Conservation (phyloP, 2,329 filamentous ascomycete species). For the Claviceps arundinis region DNA sequence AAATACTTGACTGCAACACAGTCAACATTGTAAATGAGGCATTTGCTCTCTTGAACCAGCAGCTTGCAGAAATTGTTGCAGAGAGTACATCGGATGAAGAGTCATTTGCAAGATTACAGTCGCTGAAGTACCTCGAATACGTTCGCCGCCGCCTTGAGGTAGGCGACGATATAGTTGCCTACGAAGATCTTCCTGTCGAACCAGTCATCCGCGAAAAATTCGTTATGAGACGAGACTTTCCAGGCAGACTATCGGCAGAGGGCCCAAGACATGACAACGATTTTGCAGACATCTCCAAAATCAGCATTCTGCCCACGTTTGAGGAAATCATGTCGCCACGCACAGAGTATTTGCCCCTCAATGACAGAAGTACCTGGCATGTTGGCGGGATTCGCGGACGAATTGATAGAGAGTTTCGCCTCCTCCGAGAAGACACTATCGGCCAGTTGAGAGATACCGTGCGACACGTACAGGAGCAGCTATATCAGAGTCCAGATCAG, state of each 20-base stretch:
- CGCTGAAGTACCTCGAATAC: conserved; percentile 18
- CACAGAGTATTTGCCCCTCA: conserved; percentile 30
- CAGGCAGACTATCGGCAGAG: conserved; percentile 18
- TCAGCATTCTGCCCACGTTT: conserved; percentile 35
- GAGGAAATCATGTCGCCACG: conserved; percentile 30
- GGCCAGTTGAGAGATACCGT: conserved; percentile 38
- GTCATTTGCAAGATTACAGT: conserved; percentile 16
- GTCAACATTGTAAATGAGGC: conserved; percentile 17
- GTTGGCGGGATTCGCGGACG: conserved; percentile 29
- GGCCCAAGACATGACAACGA: conserved; percentile 37
- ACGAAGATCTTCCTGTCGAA: conserved; percentile 8
- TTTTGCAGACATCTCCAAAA: conserved; percentile 28
- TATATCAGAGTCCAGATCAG: conserved; percentile 11
- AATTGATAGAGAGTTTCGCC: conserved; percentile 41
- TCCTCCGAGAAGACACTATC: conserved; percentile 41
- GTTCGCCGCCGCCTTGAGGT: conserved; percentile 18
- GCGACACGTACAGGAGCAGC: conserved; percentile 22
- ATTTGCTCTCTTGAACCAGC: conserved; percentile 7
- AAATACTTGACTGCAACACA: conserved; percentile 24
- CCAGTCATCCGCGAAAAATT: conserved; percentile 15
- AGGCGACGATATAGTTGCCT: conserved; percentile 10
- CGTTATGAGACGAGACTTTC: conserved; percentile 18
- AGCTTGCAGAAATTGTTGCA: conserved; percentile 13
- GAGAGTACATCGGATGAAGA: conserved; percentile 7
- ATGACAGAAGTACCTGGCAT: conserved; percentile 23